phyloP scores from a whole-genome alignment of 768 basidiomycete genomes.

The Agaricus subrufescens region DNA sequence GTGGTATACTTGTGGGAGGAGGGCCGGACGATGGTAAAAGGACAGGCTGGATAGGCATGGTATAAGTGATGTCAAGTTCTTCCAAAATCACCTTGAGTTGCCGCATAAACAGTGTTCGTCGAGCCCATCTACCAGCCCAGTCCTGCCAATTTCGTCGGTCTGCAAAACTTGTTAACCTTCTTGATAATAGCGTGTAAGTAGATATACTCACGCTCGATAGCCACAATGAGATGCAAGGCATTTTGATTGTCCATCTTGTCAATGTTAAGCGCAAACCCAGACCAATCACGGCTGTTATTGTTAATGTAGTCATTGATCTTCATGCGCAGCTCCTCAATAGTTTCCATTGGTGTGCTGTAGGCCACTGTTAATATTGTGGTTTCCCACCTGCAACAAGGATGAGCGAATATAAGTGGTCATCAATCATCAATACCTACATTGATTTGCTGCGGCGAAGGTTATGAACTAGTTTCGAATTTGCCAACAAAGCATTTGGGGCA shows the following conservation, averaged over 20 bases:
- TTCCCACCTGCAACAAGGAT: conserved; percentile 46
- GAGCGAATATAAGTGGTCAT: not conserved
- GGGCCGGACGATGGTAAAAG: conserved; percentile 36
- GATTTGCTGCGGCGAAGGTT: conserved; percentile 73
- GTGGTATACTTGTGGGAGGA: conserved; percentile 5
- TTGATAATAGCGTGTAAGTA: not conserved
- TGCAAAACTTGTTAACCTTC: conserved; percentile 17
- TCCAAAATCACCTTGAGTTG: conserved; percentile 66
- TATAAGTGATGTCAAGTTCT: conserved; percentile 69
- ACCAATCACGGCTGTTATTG: conserved; percentile 72
- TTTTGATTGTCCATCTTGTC: conserved; percentile 81
- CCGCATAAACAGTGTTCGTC: conserved; percentile 74
- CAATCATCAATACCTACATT: conserved; percentile 40
- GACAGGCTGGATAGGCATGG: conserved; percentile 70
- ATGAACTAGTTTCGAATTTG: conserved; percentile 70
- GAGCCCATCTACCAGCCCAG: conserved; percentile 77
- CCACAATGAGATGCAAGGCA: conserved; percentile 58
- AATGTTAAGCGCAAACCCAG: conserved; percentile 56
- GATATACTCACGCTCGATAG: conserved; percentile 60
- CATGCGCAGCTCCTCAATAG: conserved; percentile 60
- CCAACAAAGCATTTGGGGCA: conserved; percentile 70
- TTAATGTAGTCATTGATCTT: conserved; percentile 56
- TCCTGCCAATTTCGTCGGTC: conserved; percentile 85
- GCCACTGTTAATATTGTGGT: conserved; percentile 60
- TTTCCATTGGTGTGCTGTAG: conserved; percentile 67